These are phyloP conservation scores for Verticillium zaregamsianum DNA, from an alignment of 2,329 filamentous ascomycete species.

Conservation along the genomic window DNA sequence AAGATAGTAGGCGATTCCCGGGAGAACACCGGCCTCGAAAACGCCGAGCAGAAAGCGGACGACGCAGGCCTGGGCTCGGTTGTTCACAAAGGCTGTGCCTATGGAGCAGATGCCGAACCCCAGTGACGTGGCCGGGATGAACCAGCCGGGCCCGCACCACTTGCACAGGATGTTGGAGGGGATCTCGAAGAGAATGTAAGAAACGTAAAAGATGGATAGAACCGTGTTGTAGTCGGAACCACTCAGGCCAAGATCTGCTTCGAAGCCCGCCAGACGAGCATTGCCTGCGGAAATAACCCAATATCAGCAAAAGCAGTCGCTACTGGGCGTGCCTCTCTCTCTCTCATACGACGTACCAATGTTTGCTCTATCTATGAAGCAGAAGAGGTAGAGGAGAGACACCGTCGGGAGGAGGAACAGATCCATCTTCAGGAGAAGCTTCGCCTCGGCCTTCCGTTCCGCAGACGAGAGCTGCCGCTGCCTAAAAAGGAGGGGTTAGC, in stretches of 20 bases:
- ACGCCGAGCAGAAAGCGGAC: constrained; percentile 34
- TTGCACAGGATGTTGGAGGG: constrained; percentile 42
- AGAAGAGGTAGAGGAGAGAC: constrained; percentile 36
- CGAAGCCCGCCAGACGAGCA: constrained; percentile 38
- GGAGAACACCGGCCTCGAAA: constrained; percentile 32
- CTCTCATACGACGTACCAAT: constrained; percentile 23
- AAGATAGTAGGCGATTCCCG: constrained; percentile 38
- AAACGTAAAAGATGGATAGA: constrained; percentile 27
- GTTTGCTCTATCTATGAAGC: constrained; percentile 39
- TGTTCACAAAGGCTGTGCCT: constrained; percentile 32
- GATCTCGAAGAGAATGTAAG: constrained; percentile 38
- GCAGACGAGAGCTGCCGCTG: too few species aligned
- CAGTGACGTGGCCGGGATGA: constrained; percentile 32
- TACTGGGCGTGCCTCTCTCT: too few species aligned
- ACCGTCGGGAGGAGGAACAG: constrained; percentile 34
- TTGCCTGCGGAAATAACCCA: constrained; percentile 23
- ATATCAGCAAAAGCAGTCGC: background rate
- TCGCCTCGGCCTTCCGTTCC: constrained; percentile 27
- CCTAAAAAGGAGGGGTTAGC: too few species aligned
- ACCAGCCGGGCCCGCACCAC: constrained; percentile 32
- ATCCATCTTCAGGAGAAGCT: constrained; percentile 36
- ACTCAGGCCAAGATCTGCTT: constrained; percentile 33
- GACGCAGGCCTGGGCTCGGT: constrained; percentile 25
- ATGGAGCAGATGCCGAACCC: constrained; percentile 34
- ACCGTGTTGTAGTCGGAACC: constrained; percentile 39